Evolutionary conservation across 2,329 filamentous ascomycete species (phyloP).

Genomic region (Westerdykella ornata): DNA sequence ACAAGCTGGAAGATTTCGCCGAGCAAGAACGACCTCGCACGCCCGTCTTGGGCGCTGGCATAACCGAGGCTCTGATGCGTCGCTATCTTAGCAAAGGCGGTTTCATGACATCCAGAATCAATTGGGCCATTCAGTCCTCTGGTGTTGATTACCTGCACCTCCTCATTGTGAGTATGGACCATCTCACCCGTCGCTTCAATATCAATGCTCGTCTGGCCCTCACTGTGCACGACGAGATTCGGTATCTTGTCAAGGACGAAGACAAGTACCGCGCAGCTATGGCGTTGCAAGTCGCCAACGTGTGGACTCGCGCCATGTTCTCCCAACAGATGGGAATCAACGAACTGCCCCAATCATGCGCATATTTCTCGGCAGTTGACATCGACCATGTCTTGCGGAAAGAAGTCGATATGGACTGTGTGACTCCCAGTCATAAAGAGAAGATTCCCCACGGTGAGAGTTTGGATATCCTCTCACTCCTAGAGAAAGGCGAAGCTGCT

Average conservation of each 20-base stretch:
- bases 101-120: constrained; percentile 94
- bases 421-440: constrained; percentile 77
- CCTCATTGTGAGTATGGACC: constrained; percentile 90
- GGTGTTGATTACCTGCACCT: constrained; percentile 96
- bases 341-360: constrained; percentile 87
- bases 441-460: constrained; percentile 80
- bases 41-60: constrained; percentile 86
- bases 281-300: constrained; percentile 86
- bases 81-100: constrained; percentile 81
- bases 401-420: constrained; percentile 95
- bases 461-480: constrained; percentile 71
- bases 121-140: constrained; percentile 97
- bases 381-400: constrained; percentile 94
- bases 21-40: constrained; percentile 88
- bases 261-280: constrained; percentile 87
- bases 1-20: constrained; percentile 94
- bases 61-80: constrained; percentile 89
- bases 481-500: constrained; percentile 64
- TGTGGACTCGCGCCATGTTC: constrained; percentile 98
- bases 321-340: constrained; percentile 93
- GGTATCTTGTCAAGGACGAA: constrained; percentile 77
- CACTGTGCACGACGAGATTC: constrained; percentile 95
- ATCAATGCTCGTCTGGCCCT: constrained; percentile 80
- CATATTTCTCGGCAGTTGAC: constrained; percentile 92
- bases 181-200: constrained; percentile 76